A percentile compares a stretch with the other conserved stretches of the same genome.
Evolutionary conservation across 345 rosid species (phyloP).

Genomic region (Bruguiera parviflora): DNA sequence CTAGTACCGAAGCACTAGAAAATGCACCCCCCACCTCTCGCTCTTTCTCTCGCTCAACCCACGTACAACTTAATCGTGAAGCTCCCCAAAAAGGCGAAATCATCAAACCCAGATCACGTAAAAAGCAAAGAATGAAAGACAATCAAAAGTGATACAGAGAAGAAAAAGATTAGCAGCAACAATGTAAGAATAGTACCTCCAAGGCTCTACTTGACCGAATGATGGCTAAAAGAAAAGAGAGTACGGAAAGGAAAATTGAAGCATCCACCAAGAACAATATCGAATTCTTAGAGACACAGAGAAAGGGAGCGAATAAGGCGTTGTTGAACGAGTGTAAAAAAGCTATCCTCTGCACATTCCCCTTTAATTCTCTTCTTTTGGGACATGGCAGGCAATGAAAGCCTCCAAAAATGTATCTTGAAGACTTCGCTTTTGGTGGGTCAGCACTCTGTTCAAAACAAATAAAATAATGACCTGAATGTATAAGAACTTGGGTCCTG

Average conservation of each 20-base stretch:
- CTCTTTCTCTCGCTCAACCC: background rate
- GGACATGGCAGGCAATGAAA: slow-evolving; percentile 3
- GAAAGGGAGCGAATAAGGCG: background rate
- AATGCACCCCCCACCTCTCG: background rate
- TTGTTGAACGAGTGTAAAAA: background rate
- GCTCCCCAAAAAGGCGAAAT: slow-evolving; percentile 23
- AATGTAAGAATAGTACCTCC: slow-evolving; percentile 6
- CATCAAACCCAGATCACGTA: slow-evolving; percentile 34
- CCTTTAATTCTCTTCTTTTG: slow-evolving; percentile 1
- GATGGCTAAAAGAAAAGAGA: background rate
- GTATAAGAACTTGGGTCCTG: too few species aligned
- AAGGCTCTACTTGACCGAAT: slow-evolving; percentile 3
- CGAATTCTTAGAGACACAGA: slow-evolving; percentile 3
- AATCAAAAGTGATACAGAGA: slow-evolving; percentile 7
- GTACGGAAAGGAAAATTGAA: background rate
- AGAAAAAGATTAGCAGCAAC: slow-evolving; percentile 3
- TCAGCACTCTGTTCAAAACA: slow-evolving; percentile 1
- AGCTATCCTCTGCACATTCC: background rate
- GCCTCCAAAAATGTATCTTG: background rate
- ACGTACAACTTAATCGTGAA: slow-evolving; percentile 20
- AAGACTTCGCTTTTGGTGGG: slow-evolving; percentile 4
- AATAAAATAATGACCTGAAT: background rate
- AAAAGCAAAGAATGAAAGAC: slow-evolving; percentile 9
- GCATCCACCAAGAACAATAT: slow-evolving; percentile 17
- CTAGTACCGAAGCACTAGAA: slow-evolving; percentile 30